Percentiles rank a stretch among this genome's conserved stretches.
Evolutionary conservation across 345 rosid species (phyloP).

Genomic region (Bruguiera gymnorhiza): DNA sequence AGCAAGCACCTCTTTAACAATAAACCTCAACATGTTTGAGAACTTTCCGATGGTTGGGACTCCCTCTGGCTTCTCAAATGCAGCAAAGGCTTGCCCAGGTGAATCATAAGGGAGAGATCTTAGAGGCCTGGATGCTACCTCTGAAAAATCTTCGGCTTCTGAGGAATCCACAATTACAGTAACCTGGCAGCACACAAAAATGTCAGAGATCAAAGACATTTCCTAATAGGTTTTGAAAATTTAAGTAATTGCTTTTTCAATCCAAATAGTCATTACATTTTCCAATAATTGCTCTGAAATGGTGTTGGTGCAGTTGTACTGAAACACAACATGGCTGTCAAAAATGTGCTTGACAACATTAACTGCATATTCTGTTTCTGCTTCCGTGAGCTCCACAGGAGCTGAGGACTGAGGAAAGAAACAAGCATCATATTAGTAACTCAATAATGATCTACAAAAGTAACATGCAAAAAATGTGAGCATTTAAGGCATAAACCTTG

Average conservation of each 20-base stretch:
- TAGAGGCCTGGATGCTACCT: slow-evolving; percentile 63
- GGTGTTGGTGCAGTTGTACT: slow-evolving; percentile 95
- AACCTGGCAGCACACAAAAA: slow-evolving; percentile 51
- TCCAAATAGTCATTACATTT: slow-evolving; percentile 48
- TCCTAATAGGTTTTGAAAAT: background rate
- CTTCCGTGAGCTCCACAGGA: slow-evolving; percentile 94
- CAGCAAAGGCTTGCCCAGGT: slow-evolving; percentile 86
- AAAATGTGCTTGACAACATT: slow-evolving; percentile 90
- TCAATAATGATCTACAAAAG: too few species aligned
- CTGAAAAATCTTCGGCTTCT: slow-evolving; percentile 81
- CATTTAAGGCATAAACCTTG: slow-evolving; percentile 49
- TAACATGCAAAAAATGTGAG: background rate
- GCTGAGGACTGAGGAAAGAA: slow-evolving; percentile 59
- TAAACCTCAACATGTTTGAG: slow-evolving; percentile 79
- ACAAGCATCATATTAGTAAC: background rate
- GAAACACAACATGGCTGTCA: slow-evolving; percentile 82
- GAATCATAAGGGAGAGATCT: slow-evolving; percentile 87
- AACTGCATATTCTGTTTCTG: slow-evolving; percentile 94
- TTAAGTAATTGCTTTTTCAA: background rate
- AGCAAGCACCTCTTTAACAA: slow-evolving; percentile 74
- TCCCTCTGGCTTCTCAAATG: slow-evolving; percentile 84
- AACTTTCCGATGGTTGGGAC: slow-evolving; percentile 83
- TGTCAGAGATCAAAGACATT: slow-evolving; percentile 11
- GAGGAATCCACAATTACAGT: slow-evolving; percentile 82
- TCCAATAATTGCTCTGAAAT: slow-evolving; percentile 92